phyloP scores from a whole-genome alignment of 2,329 filamentous ascomycete genomes.

The Neopestalotiopsis rosae region DNA sequence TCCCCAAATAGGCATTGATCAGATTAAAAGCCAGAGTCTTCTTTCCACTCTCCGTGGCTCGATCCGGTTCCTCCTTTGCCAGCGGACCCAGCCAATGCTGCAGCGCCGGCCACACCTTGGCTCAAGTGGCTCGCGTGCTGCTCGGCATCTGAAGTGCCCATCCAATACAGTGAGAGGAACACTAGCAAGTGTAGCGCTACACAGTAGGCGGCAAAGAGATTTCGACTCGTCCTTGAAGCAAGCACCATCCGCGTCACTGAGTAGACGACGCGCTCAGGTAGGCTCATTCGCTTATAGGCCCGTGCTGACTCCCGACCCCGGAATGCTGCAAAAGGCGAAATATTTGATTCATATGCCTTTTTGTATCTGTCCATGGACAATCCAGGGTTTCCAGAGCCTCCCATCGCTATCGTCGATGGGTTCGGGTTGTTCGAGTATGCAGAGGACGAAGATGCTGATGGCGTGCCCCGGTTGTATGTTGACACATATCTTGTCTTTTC shows the following conservation, averaged over 20 bases:
- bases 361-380: slow-evolving; percentile 83
- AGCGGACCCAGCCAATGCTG: slow-evolving; percentile 40
- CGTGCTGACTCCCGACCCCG: slow-evolving; percentile 89
- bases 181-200: slow-evolving; percentile 86
- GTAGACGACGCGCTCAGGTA: slow-evolving; percentile 89
- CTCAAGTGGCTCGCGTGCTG: slow-evolving; percentile 63
- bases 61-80: slow-evolving; percentile 36
- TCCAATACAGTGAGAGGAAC: slow-evolving; percentile 85
- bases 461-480: slow-evolving; percentile 79
- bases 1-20: neutral
- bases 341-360: slow-evolving; percentile 91
- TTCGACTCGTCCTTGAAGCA: slow-evolving; percentile 87
- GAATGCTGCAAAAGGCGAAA: slow-evolving; percentile 96
- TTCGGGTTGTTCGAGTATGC: slow-evolving; percentile 72
- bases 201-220: slow-evolving; percentile 92
- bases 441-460: slow-evolving; percentile 68
- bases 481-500: slow-evolving; percentile 98
- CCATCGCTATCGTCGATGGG: slow-evolving; percentile 69
- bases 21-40: slow-evolving; percentile 45
- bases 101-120: slow-evolving; percentile 47
- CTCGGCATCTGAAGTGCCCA: slow-evolving; percentile 72
- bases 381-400: slow-evolving; percentile 62
- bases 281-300: slow-evolving; percentile 90
- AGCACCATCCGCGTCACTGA: slow-evolving; percentile 90
- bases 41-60: slow-evolving; percentile 64